Conservation (phyloP, 1,284 basidiomycete species). For the Peniophora sp. region DNA sequence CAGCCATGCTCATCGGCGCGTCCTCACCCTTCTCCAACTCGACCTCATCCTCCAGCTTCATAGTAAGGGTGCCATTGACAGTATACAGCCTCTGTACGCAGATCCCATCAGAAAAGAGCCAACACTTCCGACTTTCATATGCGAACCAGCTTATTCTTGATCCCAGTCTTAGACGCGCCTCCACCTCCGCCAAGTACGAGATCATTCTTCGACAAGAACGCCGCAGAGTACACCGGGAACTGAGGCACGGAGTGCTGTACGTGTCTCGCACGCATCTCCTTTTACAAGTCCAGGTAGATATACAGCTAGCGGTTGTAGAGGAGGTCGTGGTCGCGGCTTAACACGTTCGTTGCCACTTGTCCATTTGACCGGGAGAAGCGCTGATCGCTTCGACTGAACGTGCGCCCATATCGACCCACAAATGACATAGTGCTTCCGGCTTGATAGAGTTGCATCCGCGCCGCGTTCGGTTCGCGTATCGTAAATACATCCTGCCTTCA, state of each 20-base stretch:
- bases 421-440: no score
- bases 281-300: neutral
- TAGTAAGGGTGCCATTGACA: slow-evolving; percentile 49
- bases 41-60: slow-evolving; percentile 61
- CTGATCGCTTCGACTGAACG: no score
- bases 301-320: neutral
- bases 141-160: slow-evolving; percentile 87
- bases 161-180: slow-evolving; percentile 71
- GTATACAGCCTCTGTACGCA: slow-evolving; percentile 37
- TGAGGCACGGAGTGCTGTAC: slow-evolving; percentile 64
- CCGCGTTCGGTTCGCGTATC: no score
- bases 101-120: neutral
- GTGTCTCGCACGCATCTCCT: slow-evolving; percentile 72
- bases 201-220: slow-evolving; percentile 69
- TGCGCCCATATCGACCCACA: no score
- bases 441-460: no score
- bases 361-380: no score
- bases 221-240: slow-evolving; percentile 84
- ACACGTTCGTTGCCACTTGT: no score
- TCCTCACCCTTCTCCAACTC: slow-evolving; percentile 79
- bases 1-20: slow-evolving; percentile 88
- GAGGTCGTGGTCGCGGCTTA: no score
- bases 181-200: slow-evolving; percentile 89
- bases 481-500: slow-evolving; percentile 6
- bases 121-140: no score